Evolutionary conservation across 2,329 filamentous ascomycete species (phyloP).

Genomic region (Calonectria pseudoreteaudii): DNA sequence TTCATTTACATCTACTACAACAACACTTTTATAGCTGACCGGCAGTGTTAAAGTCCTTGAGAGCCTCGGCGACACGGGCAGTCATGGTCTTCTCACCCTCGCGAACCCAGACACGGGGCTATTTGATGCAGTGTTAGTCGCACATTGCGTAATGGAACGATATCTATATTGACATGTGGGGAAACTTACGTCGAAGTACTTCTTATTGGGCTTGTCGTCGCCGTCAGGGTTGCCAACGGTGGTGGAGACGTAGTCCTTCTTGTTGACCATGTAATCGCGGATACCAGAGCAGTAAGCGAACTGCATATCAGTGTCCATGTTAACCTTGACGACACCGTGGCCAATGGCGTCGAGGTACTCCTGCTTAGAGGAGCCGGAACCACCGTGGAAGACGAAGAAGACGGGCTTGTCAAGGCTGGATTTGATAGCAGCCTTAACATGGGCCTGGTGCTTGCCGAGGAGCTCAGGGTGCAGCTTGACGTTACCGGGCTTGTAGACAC

Average conservation of each 20-base stretch:
- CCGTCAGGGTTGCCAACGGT: slow-evolving; percentile 96
- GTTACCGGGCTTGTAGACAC: slow-evolving; percentile 98
- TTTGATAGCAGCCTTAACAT: slow-evolving; percentile 84
- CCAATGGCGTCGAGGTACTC: slow-evolving; percentile 91
- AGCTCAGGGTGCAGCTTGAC: slow-evolving; percentile 97
- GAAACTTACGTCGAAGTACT: slow-evolving; percentile 75
- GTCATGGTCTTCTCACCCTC: slow-evolving; percentile 98
- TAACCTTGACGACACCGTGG: slow-evolving; percentile 99
- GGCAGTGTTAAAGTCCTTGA: slow-evolving; percentile 86
- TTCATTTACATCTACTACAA: background rate
- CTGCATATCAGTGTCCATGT: slow-evolving; percentile 98
- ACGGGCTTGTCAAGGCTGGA: slow-evolving; percentile 87
- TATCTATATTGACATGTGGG: background rate
- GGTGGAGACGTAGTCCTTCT: slow-evolving; percentile 92
- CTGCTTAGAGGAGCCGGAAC: slow-evolving; percentile 89
- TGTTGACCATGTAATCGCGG: slow-evolving; percentile 92
- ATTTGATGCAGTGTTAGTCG: slow-evolving; percentile 32
- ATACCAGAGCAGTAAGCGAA: slow-evolving; percentile 93
- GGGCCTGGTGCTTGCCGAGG: slow-evolving; percentile 94
- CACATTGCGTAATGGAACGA: background rate
- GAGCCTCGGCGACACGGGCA: slow-evolving; percentile 80
- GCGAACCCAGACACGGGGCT: slow-evolving; percentile 94
- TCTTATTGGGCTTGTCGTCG: slow-evolving; percentile 99
- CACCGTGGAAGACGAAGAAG: slow-evolving; percentile 99
- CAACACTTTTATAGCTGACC: slow-evolving; percentile 47